These are phyloP conservation scores for Populus deltoides DNA, from an alignment of 345 rosid species.

Conservation along the genomic window DNA sequence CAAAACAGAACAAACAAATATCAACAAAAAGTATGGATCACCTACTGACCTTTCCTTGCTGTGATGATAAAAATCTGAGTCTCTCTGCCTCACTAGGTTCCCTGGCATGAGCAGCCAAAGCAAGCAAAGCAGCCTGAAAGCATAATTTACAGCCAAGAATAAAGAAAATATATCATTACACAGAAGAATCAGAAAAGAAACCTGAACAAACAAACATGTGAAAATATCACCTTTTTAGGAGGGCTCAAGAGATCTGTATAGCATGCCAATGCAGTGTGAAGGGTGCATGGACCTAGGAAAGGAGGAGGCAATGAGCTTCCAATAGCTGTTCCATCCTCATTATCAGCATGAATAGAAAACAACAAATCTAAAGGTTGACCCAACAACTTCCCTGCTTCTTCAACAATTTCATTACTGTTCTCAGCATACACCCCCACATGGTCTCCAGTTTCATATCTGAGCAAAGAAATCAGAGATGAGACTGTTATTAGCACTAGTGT, in stretches of 20 bases:
- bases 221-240: conserved; percentile 65
- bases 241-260: conserved; percentile 77
- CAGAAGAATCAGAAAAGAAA: background rate
- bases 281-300: conserved; percentile 79
- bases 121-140: conserved; percentile 76
- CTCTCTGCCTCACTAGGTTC: conserved; percentile 74
- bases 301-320: conserved; percentile 72
- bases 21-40: background rate
- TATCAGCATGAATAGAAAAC: conserved; percentile 73
- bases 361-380: conserved; percentile 61
- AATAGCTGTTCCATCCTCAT: conserved; percentile 69
- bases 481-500: background rate
- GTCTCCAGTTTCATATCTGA: conserved; percentile 77
- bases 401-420: conserved; percentile 66
- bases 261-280: conserved; percentile 57
- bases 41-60: conserved; percentile 25
- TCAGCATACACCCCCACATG: conserved; percentile 77
- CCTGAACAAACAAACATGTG: conserved; percentile 5
- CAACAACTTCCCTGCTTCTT: conserved; percentile 67
- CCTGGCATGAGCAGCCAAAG: conserved; percentile 86
- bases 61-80: conserved; percentile 27
- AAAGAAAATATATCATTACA: background rate
- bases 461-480: background rate
- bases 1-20: background rate
- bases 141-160: background rate